These are phyloP conservation scores for Flaveria brownii DNA, from an alignment of 129 eudicot species.

Conservation along the genomic window DNA sequence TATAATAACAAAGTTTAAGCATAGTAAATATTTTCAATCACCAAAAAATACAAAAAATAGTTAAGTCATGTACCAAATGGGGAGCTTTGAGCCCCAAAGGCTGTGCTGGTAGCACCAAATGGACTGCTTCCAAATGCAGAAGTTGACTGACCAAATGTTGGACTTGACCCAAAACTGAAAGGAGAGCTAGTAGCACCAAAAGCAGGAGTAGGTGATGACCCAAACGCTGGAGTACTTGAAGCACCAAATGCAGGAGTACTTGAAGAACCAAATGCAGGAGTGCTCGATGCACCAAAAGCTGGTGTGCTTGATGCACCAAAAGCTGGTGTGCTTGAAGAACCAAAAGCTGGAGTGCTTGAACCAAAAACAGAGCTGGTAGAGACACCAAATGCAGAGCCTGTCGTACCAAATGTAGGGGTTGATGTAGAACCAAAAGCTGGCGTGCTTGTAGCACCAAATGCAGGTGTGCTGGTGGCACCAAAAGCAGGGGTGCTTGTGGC, in stretches of 20 bases:
- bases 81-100: constrained; percentile 76
- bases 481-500: constrained; percentile 51
- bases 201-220: constrained; percentile 49
- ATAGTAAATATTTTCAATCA: constrained; percentile 15
- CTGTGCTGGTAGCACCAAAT: constrained; percentile 59
- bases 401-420: constrained; percentile 47
- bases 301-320: constrained; percentile 52
- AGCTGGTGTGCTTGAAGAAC: constrained; percentile 42
- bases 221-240: constrained; percentile 52
- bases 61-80: constrained; percentile 57
- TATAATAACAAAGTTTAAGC: constrained; percentile 13
- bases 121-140: constrained; percentile 77
- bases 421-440: constrained; percentile 49
- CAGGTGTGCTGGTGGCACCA: constrained; percentile 50
- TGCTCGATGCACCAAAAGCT: constrained; percentile 49
- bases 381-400: constrained; percentile 55
- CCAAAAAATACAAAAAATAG: constrained; percentile 9
- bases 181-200: constrained; percentile 66
- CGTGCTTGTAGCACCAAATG: constrained; percentile 52
- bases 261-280: constrained; percentile 66
- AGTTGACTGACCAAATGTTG: constrained; percentile 71
- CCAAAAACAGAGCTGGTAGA: constrained; percentile 49
- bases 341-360: constrained; percentile 46
- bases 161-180: constrained; percentile 63
- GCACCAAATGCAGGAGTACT: constrained; percentile 61